Base-by-base conservation (phyloP, 2,329 filamentous ascomycete genomes). In the Pseudogymnoascus sp. region DNA sequence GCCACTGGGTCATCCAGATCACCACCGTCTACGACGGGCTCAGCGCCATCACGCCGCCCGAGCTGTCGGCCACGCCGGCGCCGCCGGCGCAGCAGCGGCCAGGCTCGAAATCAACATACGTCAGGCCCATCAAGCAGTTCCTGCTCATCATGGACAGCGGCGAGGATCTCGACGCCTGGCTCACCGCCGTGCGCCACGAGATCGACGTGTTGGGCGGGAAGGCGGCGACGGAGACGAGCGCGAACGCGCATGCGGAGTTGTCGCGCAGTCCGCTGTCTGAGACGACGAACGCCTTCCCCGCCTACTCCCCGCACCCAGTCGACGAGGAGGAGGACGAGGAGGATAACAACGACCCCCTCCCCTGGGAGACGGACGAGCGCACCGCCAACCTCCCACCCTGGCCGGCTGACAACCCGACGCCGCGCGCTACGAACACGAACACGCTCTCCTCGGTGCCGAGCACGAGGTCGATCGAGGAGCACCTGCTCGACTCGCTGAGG, bases 1-100 rank as follows among this genome's bases (percentile, higher is more conserved):
- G 85, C 65, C 89, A 92, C 70, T 93, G 89, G 85, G 90, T 93
- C 5, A 74, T 93, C 13, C 89, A 91, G 68, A 84, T 93, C 21
- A 36, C 35, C 15, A 36, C 87, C 86, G 2, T 87, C 90, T 36
- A 78, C 80, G 8, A 84, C 86, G 64, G 85, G 87, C 60, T 75
- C 82, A 2, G 83, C 44, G 26, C 19, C 1, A 2, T 50, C 2
- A 50, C 26, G 1, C 10, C 19, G 44, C 13, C 9, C 15, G 44
- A 50, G 44, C 15, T 60, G 6, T 23, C 88, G 35, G 83, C 83
- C 28, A 76, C 74, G 1, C 71, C 80, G 13, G 70, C 78, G 2
- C 69, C 78, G 2, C 82, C 84, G 38, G 78, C 83, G 35, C 11
- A n/a, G 35, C 35, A 36, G 13, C 35, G 35, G 5, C 35, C 35